These are phyloP conservation scores for Tetracladium maxilliforme DNA, from an alignment of 2,329 filamentous ascomycete genomes.

Conservation along the genomic window DNA sequence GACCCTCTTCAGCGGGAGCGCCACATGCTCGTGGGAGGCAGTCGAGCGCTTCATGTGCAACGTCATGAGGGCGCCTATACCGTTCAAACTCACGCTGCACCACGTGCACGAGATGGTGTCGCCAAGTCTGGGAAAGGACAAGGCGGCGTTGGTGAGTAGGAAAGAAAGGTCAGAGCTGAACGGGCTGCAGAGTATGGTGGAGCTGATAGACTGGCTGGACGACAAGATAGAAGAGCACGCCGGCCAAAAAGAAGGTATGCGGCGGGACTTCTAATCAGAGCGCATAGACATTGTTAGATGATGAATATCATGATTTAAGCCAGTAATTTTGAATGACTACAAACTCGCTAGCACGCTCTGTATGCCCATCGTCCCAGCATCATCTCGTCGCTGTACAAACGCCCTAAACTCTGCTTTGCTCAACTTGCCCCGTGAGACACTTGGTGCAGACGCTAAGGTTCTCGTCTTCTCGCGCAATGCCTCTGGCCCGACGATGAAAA, in stretches of 20 bases:
- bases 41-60: slow-evolving; percentile 48
- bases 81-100: slow-evolving; percentile 48
- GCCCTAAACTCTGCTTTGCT: slow-evolving; percentile 61
- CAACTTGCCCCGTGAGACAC: slow-evolving; percentile 28
- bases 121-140: slow-evolving; percentile 33
- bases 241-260: too few relatives aligned
- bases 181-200: slow-evolving; percentile 34
- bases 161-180: slow-evolving; percentile 36
- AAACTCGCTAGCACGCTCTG: slow-evolving; percentile 65
- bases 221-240: too few relatives aligned
- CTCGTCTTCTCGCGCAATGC: slow-evolving; percentile 58
- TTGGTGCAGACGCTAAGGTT: slow-evolving; percentile 29
- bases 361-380: slow-evolving; percentile 66
- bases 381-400: slow-evolving; percentile 75
- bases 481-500: slow-evolving; percentile 86
- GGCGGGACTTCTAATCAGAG: too few relatives aligned
- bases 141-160: slow-evolving; percentile 24
- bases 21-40: slow-evolving; percentile 44
- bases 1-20: slow-evolving; percentile 41
- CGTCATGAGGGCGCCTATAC: slow-evolving; percentile 40
- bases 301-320: too few relatives aligned
- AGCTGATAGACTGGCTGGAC: slow-evolving; percentile 46
- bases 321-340: too few relatives aligned
- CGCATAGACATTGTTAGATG: too few relatives aligned
- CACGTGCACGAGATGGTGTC: slow-evolving; percentile 54